Evolutionary conservation across 495 filamentous ascomycete species (phyloP), one percentile per base, ranked within the genome.

Genomic region (Amniculicola lignicola): DNA sequence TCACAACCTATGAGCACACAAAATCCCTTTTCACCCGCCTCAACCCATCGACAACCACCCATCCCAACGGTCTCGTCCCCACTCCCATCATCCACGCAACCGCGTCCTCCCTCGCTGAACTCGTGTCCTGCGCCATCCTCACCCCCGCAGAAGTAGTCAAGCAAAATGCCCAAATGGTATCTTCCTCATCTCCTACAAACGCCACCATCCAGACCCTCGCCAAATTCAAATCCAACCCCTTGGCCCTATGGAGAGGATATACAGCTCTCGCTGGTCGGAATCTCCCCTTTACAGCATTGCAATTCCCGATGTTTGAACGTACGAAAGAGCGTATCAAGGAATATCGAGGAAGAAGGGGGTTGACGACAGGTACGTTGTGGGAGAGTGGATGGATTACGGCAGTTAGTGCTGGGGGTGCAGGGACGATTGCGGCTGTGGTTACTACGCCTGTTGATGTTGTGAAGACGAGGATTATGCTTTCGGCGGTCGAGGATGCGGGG

Each of bases 61-160:
- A 39, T 46, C 51, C 68, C 18, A 37, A 51, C 23, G 55, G 57
- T 21, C 67, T 68, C 21, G 67, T 88, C 10, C 85, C 87, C 6
- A 72, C 74, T 38, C 82, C 89, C 0, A 38, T 86, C 10, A 76
- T 87, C 46, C 83, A 94, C 62, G 77, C 82, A 36, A 65, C 82
- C 27, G 85, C 90, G 22, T 93, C 89, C 12, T 83, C 81, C 4
- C 68, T 78, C 21, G 90, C 81, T 0, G 90, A 95, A 66, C 77
- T 88, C 49, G 86, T 89, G 2, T 89, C 88, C 4, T 95, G 91
- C 65, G 72, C 85, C 23, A 86, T 96, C 44, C 79, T 95, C 35
- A 92, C 90, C 0, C 91, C 91, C 0, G 87, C 90, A 31, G 90
- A 96, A 67, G 88, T 95, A 7, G 75, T 95, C 31, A 96, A 96